Conservation (phyloP, 768 basidiomycete species). For the Rhizopogon sp. region DNA sequence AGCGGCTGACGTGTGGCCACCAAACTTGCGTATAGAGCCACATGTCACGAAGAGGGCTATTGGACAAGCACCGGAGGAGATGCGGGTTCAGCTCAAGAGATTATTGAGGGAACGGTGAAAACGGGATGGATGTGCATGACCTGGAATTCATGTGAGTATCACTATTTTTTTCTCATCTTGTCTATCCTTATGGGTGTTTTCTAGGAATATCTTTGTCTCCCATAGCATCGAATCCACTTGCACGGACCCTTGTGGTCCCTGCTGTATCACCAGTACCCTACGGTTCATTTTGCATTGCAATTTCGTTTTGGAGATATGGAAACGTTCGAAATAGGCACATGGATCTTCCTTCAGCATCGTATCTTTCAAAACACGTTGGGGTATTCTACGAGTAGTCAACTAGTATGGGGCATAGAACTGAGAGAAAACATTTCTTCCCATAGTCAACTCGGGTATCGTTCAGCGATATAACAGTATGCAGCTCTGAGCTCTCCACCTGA, state of each 20-base stretch:
- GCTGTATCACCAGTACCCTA: not conserved
- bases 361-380: not conserved
- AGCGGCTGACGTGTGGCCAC: conserved; percentile 37
- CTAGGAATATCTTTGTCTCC: not conserved
- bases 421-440: not conserved
- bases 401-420: too few relatives aligned
- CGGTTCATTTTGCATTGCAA: not conserved
- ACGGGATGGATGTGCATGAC: too few relatives aligned
- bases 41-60: conserved; percentile 34
- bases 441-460: not conserved
- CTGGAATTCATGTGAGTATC: not conserved
- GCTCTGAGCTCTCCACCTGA: too few relatives aligned
- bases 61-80: conserved; percentile 32
- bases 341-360: not conserved
- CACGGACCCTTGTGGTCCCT: not conserved
- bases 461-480: not conserved
- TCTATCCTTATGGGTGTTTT: not conserved
- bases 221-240: not conserved
- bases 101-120: conserved; percentile 32
- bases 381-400: not conserved
- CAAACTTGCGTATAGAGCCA: conserved; percentile 48
- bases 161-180: too few relatives aligned
- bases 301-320: not conserved
- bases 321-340: not conserved
- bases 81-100: conserved; percentile 34